Conservation (phyloP, 208 protist species). For the Trypanosomatidae sp. region DNA sequence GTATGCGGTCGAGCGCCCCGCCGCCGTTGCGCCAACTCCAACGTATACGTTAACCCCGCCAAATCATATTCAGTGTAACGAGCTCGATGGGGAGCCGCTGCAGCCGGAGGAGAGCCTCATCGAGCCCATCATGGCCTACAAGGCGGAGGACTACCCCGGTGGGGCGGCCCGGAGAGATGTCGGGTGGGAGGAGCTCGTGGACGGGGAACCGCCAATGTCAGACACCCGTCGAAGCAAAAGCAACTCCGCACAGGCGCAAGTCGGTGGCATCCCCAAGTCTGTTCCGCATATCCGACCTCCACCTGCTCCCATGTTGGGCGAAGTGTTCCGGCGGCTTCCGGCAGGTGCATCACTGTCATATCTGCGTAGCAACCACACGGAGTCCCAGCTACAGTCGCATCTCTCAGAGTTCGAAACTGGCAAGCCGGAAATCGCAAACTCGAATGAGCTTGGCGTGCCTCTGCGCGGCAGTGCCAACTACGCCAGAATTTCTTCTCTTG, state of each 20-base stretch:
- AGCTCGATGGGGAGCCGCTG: background rate
- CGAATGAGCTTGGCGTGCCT: background rate
- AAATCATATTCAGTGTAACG: slow-evolving; percentile 8
- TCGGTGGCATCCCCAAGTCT: background rate
- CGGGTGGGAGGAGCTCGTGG: slow-evolving; percentile 1
- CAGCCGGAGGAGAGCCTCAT: background rate
- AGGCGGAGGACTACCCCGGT: background rate
- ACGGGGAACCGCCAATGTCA: background rate
- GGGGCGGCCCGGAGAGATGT: background rate
- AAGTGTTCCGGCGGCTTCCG: background rate
- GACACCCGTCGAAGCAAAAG: background rate
- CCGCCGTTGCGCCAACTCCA: background rate
- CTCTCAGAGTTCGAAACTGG: background rate
- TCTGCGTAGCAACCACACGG: background rate
- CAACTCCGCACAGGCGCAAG: background rate
- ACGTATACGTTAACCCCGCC: background rate
- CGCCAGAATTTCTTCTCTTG: background rate
- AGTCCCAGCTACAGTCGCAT: background rate
- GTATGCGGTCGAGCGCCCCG: slow-evolving; percentile 4
- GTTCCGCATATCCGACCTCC: background rate
- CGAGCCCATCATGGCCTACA: background rate
- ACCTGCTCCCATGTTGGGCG: background rate
- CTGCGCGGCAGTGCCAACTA: background rate
- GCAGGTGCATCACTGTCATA: background rate
- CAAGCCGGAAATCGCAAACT: background rate